Evolutionary conservation across 345 rosid species (phyloP).

Genomic region (Populus pruinosa): DNA sequence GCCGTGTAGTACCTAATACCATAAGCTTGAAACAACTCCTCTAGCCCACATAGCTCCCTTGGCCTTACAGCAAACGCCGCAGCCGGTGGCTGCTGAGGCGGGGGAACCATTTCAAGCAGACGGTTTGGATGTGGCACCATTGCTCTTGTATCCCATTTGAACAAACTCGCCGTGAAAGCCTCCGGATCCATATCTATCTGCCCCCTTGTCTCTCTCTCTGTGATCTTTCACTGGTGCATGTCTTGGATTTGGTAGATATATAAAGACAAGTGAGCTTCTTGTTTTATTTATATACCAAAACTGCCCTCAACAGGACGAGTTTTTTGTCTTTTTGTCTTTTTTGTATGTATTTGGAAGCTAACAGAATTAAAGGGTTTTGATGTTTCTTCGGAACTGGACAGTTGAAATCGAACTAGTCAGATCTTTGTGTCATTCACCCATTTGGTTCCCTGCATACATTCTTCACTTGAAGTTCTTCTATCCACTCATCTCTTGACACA

Average conservation of each 20-base stretch:
- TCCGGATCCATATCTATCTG: constrained; percentile 62
- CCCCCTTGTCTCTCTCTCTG: neutral
- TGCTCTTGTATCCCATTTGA: constrained; percentile 71
- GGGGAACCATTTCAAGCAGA: constrained; percentile 15
- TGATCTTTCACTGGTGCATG: too few species aligned
- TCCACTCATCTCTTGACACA: constrained; percentile 12
- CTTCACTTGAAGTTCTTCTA: neutral
- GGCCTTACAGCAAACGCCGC: constrained; percentile 40
- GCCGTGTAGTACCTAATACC: constrained; percentile 84
- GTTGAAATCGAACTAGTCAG: constrained; percentile 51
- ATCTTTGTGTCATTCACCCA: neutral
- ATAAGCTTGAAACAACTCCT: constrained; percentile 74
- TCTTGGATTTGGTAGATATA: neutral
- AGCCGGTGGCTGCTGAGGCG: constrained; percentile 19
- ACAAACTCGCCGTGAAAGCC: constrained; percentile 64
- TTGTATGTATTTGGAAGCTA: constrained; percentile 11
- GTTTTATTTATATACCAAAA: constrained; percentile 18
- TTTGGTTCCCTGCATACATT: constrained; percentile 17
- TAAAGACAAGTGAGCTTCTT: constrained; percentile 16
- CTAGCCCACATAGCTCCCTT: constrained; percentile 65
- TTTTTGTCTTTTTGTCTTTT: neutral
- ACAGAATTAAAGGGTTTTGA: constrained; percentile 1
- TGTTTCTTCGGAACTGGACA: constrained; percentile 41
- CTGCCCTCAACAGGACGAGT: constrained; percentile 19
- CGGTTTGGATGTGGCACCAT: constrained; percentile 27